phyloP scores from a whole-genome alignment of 208 protist species.

The Blastocrithidia nonstop region DNA sequence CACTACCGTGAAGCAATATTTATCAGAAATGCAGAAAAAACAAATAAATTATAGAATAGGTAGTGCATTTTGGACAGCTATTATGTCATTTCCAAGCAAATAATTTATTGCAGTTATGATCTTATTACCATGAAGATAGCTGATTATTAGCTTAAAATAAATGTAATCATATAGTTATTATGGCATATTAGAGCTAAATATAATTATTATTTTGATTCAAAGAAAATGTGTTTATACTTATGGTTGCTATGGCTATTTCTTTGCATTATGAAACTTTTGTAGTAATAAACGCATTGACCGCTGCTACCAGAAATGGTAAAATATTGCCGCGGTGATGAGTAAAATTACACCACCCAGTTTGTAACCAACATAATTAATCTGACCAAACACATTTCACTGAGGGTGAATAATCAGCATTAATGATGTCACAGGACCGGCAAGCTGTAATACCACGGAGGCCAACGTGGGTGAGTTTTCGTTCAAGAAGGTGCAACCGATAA shows the following conservation, averaged over 20 bases:
- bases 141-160: not conserved
- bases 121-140: not conserved
- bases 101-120: not conserved
- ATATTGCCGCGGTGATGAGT: slow-evolving; percentile 27
- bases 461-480: slow-evolving; percentile 74
- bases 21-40: too few species aligned
- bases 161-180: not conserved
- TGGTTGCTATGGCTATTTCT: not conserved
- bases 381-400: slow-evolving; percentile 62
- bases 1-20: too few species aligned
- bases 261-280: slow-evolving; percentile 8
- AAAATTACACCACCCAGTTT: slow-evolving; percentile 60
- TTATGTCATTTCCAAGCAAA: not conserved
- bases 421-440: slow-evolving; percentile 57
- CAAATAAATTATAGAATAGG: not conserved
- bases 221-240: too few species aligned
- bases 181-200: too few species aligned
- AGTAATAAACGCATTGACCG: slow-evolving; percentile 19
- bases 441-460: slow-evolving; percentile 65
- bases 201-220: too few species aligned
- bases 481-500: slow-evolving; percentile 63
- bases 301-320: slow-evolving; percentile 74
- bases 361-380: slow-evolving; percentile 32
- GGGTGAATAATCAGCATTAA: slow-evolving; percentile 58
- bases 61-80: too few species aligned